Conservation (phyloP, 2,329 filamentous ascomycete species). For the Aspergillus nomiae region DNA sequence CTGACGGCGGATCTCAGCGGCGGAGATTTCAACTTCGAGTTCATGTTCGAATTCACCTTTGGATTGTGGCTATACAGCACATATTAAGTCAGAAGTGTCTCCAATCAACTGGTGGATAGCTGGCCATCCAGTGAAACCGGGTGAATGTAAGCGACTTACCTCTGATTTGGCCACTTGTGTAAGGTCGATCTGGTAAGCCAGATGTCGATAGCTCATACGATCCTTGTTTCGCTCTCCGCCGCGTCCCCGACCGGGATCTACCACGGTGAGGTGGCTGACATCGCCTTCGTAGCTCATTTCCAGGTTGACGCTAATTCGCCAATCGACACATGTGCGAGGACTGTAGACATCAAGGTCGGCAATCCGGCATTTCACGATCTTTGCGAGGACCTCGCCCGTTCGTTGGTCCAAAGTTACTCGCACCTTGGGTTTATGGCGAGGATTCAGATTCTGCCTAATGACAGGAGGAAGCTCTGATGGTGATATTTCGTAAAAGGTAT, state of each 20-base stretch:
- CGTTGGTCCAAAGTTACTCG: conserved; percentile 78
- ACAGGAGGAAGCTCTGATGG: conserved; percentile 64
- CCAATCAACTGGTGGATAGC: background rate
- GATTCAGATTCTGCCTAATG: conserved; percentile 62
- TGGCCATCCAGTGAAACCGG: background rate
- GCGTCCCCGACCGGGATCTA: conserved; percentile 41
- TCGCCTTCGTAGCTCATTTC: conserved; percentile 85
- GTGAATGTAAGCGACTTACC: conserved; percentile 29
- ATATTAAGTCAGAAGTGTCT: conserved; percentile 5
- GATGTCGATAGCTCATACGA: conserved; percentile 84
- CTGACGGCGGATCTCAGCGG: conserved; percentile 47
- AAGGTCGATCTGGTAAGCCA: conserved; percentile 85
- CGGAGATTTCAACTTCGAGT: conserved; percentile 52
- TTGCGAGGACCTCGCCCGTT: conserved; percentile 68
- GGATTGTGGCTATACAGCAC: conserved; percentile 26
- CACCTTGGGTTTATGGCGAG: conserved; percentile 63
- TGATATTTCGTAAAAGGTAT: conserved; percentile 80
- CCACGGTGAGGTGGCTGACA: conserved; percentile 55
- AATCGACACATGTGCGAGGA: conserved; percentile 77
- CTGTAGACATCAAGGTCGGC: conserved; percentile 85
- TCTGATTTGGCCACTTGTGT: conserved; percentile 75
- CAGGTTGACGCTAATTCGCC: conserved; percentile 89
- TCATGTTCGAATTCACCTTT: conserved; percentile 50
- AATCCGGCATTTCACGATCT: conserved; percentile 90
- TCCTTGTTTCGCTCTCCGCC: conserved; percentile 75